Conservation (phyloP, 805 yeast genomes). For the Metschnikowia henanensis region DNA sequence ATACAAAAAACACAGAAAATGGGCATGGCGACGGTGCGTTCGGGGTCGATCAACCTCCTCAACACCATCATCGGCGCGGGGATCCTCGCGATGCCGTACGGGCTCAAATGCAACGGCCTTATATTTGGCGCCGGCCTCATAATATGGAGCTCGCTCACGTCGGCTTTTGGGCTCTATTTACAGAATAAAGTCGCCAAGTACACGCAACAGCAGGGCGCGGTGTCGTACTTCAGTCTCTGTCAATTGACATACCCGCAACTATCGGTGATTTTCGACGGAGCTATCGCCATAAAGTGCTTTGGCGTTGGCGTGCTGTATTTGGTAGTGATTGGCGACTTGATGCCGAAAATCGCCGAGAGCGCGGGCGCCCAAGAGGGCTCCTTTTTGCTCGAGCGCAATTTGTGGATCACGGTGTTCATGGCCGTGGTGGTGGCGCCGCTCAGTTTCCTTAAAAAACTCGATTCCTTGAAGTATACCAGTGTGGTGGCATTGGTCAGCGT, state of each 20-base stretch:
- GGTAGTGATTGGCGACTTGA: slow-evolving; percentile 73
- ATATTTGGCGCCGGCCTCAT: slow-evolving; percentile 56
- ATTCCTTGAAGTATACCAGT: slow-evolving; percentile 69
- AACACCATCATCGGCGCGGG: slow-evolving; percentile 86
- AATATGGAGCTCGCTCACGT: slow-evolving; percentile 60
- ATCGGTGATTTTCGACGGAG: slow-evolving; percentile 68
- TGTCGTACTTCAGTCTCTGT: slow-evolving; percentile 45
- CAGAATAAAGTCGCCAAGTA: slow-evolving; percentile 60
- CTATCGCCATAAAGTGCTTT: slow-evolving; percentile 75
- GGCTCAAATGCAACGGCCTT: slow-evolving; percentile 67
- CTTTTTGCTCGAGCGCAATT: slow-evolving; percentile 36
- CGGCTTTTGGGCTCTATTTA: slow-evolving; percentile 66
- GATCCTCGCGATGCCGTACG: slow-evolving; percentile 70
- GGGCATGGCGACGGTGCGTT: slow-evolving; percentile 37
- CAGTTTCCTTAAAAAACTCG: slow-evolving; percentile 59
- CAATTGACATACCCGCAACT: slow-evolving; percentile 69
- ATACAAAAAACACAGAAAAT: background rate
- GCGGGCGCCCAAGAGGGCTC: slow-evolving; percentile 26
- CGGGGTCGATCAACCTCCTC: slow-evolving; percentile 65
- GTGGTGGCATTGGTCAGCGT: slow-evolving; percentile 69
- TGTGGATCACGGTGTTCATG: slow-evolving; percentile 57
- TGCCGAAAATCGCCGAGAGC: slow-evolving; percentile 56
- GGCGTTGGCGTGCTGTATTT: slow-evolving; percentile 74
- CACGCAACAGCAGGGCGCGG: slow-evolving; percentile 42
- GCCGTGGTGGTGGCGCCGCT: slow-evolving; percentile 59